Conservation (phyloP, 768 basidiomycete species). For the Lactifluus hygrophoroides region DNA sequence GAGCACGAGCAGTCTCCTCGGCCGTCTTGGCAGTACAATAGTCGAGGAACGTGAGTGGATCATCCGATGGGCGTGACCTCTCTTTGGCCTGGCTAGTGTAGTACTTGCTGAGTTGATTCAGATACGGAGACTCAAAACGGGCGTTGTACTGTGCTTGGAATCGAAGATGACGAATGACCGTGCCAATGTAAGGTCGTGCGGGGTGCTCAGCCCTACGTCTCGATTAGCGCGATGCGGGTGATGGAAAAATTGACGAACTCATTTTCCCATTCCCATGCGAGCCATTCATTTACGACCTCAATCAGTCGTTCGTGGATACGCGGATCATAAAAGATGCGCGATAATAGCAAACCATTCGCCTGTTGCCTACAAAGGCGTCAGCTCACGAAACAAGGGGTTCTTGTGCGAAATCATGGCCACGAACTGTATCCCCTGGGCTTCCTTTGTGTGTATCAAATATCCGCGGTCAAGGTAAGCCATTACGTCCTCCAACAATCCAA, state of each 20-base stretch:
- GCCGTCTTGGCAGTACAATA: constrained; percentile 38
- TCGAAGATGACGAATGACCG: constrained; percentile 49
- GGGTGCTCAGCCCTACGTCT: constrained; percentile 31
- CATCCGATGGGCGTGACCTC: constrained; percentile 30
- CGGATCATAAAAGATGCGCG: constrained; percentile 9
- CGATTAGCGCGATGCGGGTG: neutral
- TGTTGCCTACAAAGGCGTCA: constrained; percentile 9
- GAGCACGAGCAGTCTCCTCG: constrained; percentile 51
- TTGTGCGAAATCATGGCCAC: neutral
- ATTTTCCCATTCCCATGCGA: constrained; percentile 15
- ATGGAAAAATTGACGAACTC: constrained; percentile 3
- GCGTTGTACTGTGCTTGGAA: constrained; percentile 47
- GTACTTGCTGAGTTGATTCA: constrained; percentile 42
- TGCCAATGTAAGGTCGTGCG: constrained; percentile 35
- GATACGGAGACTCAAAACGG: constrained; percentile 48
- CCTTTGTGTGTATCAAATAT: neutral
- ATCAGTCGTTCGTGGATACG: neutral
- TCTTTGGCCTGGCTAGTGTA: constrained; percentile 44
- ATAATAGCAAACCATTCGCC: constrained; percentile 2
- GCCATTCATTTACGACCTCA: constrained; percentile 12
- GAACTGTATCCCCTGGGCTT: constrained; percentile 34
- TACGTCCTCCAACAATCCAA: constrained; percentile 34
- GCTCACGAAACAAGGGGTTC: neutral
- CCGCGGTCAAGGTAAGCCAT: constrained; percentile 6
- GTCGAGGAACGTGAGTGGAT: constrained; percentile 47